Conservation (phyloP, 192 early-diverging fungal species). For the Gamsiella multidivaricata region DNA sequence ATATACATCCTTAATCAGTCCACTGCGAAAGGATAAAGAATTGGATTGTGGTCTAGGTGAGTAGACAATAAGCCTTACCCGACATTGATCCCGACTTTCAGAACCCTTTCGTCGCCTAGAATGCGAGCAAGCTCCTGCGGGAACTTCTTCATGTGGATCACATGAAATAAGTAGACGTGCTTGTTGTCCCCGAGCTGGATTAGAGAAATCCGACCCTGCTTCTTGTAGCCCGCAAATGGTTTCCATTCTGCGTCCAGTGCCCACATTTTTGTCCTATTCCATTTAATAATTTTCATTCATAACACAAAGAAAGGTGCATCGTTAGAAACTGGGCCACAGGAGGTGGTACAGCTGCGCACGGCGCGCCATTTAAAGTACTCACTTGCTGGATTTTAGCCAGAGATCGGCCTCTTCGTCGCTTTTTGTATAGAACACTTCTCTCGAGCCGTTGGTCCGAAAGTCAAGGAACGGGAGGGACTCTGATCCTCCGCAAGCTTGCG, state of each 20-base stretch:
- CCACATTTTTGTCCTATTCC: conserved; percentile 28
- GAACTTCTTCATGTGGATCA: conserved; percentile 41
- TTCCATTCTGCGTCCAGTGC: conserved; percentile 48
- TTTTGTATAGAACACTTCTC: conserved; percentile 42
- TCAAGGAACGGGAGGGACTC: conserved; percentile 27
- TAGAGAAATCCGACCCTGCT: conserved; percentile 27
- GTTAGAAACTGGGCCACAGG: no score
- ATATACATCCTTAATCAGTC: no score
- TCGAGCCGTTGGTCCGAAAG: conserved; percentile 31
- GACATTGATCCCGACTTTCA: conserved; percentile 50
- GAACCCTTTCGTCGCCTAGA: conserved; percentile 20
- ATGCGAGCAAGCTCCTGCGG: conserved; percentile 26
- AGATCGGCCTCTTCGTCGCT: conserved; percentile 28
- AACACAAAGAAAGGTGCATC: neutral
- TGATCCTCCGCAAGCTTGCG: neutral
- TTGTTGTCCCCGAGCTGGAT: conserved; percentile 48
- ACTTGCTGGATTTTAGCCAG: conserved; percentile 32
- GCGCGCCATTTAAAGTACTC: no score
- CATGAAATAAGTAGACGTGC: conserved; percentile 37
- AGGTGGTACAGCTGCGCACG: neutral
- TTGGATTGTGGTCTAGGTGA: neutral
- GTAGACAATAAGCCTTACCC: conserved; percentile 6
- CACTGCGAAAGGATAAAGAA: neutral
- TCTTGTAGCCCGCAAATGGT: conserved; percentile 2
- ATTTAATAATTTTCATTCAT: neutral